Evolutionary conservation across 2,329 filamentous ascomycete genomes (phyloP).

Genomic region (Pseudogymnoascus sp.): DNA sequence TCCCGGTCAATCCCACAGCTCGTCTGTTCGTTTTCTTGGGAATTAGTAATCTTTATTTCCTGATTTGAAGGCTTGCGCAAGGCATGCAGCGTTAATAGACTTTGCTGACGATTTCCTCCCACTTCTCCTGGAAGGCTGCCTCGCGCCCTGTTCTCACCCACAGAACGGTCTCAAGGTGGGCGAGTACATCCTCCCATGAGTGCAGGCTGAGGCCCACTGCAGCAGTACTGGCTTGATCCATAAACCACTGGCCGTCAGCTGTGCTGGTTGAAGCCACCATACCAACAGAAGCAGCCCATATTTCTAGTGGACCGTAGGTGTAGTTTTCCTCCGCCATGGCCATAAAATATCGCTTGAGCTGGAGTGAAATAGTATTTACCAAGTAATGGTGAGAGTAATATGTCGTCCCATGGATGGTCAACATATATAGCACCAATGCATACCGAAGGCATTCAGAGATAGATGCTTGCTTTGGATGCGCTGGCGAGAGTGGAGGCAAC

Average conservation of each 20-base stretch:
- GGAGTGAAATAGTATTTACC: constrained; percentile 29
- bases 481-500: constrained; percentile 7
- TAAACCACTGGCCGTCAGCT: constrained; percentile 27
- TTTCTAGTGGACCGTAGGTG: constrained; percentile 24
- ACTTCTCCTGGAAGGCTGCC: constrained; percentile 23
- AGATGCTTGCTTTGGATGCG: constrained; percentile 14
- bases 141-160: constrained; percentile 26
- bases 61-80: neutral
- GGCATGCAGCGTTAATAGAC: neutral
- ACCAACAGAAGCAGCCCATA: constrained; percentile 39
- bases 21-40: neutral
- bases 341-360: constrained; percentile 29
- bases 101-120: constrained; percentile 23
- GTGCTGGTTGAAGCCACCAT: constrained; percentile 31
- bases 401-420: constrained; percentile 46
- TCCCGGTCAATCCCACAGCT: neutral
- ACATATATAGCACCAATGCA: constrained; percentile 43
- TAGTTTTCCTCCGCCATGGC: constrained; percentile 13
- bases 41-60: neutral
- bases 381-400: constrained; percentile 46
- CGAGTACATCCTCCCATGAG: constrained; percentile 22
- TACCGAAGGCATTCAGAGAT: constrained; percentile 40
- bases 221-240: constrained; percentile 19
- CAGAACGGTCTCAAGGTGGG: constrained; percentile 23
- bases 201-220: constrained; percentile 3